Evolutionary conservation across 1,284 basidiomycete genomes (phyloP).

Genomic region (Afroboletus lepidellus): DNA sequence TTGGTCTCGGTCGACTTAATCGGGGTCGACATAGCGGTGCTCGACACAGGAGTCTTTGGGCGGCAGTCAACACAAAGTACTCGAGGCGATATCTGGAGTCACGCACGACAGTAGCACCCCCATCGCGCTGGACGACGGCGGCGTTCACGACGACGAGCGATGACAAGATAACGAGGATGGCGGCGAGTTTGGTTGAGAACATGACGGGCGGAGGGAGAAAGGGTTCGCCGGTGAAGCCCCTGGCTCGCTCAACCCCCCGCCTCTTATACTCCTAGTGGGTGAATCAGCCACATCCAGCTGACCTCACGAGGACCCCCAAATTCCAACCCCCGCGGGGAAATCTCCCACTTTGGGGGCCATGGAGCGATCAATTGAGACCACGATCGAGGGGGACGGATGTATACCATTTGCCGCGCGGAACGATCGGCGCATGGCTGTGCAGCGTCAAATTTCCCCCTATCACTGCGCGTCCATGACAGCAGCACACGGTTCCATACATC

Average conservation of each 20-base stretch:
- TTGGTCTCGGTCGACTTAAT: background rate
- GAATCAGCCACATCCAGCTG: background rate
- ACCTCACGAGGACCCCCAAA: no score
- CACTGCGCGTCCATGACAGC: no score
- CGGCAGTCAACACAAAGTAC: background rate
- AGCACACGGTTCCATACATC: no score
- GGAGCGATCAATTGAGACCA: background rate
- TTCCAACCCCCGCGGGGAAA: no score
- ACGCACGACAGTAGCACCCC: conserved; percentile 14
- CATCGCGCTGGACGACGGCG: conserved; percentile 19
- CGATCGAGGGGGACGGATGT: background rate
- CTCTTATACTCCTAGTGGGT: conserved; percentile 20
- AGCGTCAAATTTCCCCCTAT: no score
- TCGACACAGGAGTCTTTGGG: background rate
- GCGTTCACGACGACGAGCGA: conserved; percentile 14
- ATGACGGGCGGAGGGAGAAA: conserved; percentile 1
- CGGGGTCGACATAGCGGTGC: background rate
- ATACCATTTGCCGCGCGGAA: background rate
- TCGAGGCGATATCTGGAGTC: rapidly evolving
- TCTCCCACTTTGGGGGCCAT: background rate
- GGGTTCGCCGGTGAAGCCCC: background rate
- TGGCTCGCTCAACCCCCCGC: background rate
- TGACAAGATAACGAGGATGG: conserved; percentile 9
- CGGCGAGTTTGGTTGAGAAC: conserved; percentile 20
- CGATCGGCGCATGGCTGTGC: background rate